Conservation (phyloP, 768 basidiomycete species). For the Termitomyces sp. region DNA sequence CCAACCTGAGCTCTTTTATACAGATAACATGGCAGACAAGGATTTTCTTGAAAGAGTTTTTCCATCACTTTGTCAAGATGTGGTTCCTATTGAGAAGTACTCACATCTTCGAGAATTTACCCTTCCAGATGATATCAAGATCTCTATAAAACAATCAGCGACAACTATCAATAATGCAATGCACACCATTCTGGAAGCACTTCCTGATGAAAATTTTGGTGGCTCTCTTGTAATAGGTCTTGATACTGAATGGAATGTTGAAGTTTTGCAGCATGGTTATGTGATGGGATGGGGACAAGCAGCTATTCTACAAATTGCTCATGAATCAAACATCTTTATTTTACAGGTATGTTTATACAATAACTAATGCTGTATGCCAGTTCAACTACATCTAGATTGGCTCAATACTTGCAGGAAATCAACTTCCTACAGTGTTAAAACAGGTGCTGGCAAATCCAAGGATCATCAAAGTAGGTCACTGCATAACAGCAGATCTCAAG, state of each 20-base stretch:
- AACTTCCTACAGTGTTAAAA: background rate
- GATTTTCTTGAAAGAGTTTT: conserved; percentile 4
- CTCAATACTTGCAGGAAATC: background rate
- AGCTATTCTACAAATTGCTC: no score
- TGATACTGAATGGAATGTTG: conserved; percentile 22
- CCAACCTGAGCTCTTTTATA: conserved; percentile 18
- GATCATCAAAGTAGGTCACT: background rate
- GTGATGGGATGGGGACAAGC: background rate
- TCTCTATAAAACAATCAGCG: conserved; percentile 7
- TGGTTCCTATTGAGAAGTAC: conserved; percentile 15
- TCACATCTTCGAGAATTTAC: conserved; percentile 11
- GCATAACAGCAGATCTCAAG: background rate
- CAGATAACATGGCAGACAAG: conserved; percentile 25
- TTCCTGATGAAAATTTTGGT: conserved; percentile 10
- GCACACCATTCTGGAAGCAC: conserved; percentile 10
- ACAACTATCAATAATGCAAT: conserved; percentile 15
- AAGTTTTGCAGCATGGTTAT: background rate
- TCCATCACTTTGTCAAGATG: conserved; percentile 10
- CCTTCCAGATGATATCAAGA: conserved; percentile 10
- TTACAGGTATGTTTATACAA: no score
- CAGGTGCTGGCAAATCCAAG: background rate
- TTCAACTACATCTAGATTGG: background rate
- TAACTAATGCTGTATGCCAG: no score
- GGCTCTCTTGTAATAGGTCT: conserved; percentile 12
- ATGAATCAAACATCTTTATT: no score